Base-by-base conservation (phyloP, 805 yeast species). In the Monosporozyma aerobia region DNA sequence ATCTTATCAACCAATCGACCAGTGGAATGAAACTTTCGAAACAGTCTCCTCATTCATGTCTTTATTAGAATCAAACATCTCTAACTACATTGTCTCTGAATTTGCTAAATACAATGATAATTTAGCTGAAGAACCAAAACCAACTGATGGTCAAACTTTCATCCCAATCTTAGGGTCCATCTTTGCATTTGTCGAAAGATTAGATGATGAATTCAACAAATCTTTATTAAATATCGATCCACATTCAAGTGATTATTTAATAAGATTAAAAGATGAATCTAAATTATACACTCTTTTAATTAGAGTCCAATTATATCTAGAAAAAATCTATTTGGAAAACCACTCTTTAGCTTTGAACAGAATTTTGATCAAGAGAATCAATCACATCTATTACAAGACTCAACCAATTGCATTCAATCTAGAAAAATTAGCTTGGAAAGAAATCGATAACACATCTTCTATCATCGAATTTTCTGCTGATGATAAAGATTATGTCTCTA, bases 351-450 rank as follows among this genome's bases (percentile, higher is more conserved):
- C 87, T 30, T 23, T 43, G 13, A 43, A 43, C 30, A 81, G 98
- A 69, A 77, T 89, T 48, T 76, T 89, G 47, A 76, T 83, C 51
- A 84, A 94, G 68, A 82, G 99, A 73, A 74, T 94, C 63, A 97
- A 92, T 63, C 96, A 88, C 72, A 77, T 94, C 56, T 94, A 94
- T 75, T 94, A 82, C 82, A 94, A 94, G 75, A 92, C 97, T 39
- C 77, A 79, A 53, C 80, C 79, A 57, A 81, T 94, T 59, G 84
- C 90, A 57, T 70, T 73, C 49, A 75, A 80, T 54, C 76, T 80
- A 57, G 99, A 94, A 75, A 65, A 73, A 25, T 73, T 76, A 33
- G 89, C 95, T n/a, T 90, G 96, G 96, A 71, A 72, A 40, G 66
- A 70, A 45, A 64, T 85, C 19, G 59, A 63, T 6, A 49, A 48